Evolutionary conservation across 257 asterid species (phyloP), one percentile per base, ranked within the genome.

Genomic region (Nicotiana benthamiana): DNA sequence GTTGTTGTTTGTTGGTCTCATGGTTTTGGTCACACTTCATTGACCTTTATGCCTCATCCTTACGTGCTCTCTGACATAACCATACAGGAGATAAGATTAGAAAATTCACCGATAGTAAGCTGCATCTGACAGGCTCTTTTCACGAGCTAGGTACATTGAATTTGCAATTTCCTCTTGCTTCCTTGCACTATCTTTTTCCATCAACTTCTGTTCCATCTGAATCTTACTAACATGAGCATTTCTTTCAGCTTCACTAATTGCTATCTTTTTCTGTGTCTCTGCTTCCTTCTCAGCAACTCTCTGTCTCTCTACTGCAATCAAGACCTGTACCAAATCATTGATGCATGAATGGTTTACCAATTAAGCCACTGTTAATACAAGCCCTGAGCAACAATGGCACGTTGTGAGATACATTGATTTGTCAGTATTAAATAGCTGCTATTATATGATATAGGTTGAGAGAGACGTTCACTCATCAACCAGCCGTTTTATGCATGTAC

Each of bases 251-350:
- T 96, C 99, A 83, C 97, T 94, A 57, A 96, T 86, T 46, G 99
- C 99, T 65, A 96, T 92, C 85, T 94, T 96, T 86, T 92, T 91
- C 83, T 89, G 89, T 0, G 98, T 96, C 87, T 96, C 99, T 40
- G 99, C 99, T 90, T 94, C 99, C 89, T 96, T 96, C 91, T 96
- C 98, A 28, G 97, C 43, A 84, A 96, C 99, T 87, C 87, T 90
- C 85, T 96, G 99, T 79, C 74, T 94, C 92, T 96, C 99, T 57
- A 91, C 84, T 10, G 99, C 97, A 87, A 96, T 96, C 91, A 96
- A 87, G 51, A 91, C 99, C 99, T 96, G 85, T 18, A 32, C 51
- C 27, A 17, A 7, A 81, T 52, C 18, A 59, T 30, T 26, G 34
- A 63, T 18, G 52, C 63, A 62, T 18, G 5, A 22, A 43, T 12